These are phyloP conservation scores for Chlorella vulgaris DNA, from an alignment of 139 green algal genomes.

Conservation along the genomic window DNA sequence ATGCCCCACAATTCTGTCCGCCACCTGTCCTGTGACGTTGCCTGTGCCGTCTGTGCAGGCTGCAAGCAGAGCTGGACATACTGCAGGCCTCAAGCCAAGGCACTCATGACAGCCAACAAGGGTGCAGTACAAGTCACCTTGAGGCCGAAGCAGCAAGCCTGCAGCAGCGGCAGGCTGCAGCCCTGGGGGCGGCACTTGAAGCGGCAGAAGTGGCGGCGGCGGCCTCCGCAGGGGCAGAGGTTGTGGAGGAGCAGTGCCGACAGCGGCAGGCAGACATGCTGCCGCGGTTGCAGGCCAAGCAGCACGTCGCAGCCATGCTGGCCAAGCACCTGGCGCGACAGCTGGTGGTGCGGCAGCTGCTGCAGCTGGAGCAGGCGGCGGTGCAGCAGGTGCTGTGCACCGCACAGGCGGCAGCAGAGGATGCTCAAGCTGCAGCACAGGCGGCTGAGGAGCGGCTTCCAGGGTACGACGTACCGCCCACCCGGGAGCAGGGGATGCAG, in stretches of 20 bases:
- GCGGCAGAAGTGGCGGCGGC: conserved; percentile 1
- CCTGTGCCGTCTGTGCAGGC: background rate
- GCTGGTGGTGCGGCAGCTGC: background rate
- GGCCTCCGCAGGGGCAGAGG: background rate
- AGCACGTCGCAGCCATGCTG: conserved; percentile 22
- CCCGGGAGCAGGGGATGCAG: background rate
- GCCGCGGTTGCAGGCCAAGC: conserved; percentile 21
- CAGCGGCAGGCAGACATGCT: background rate
- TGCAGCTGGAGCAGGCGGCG: conserved; percentile 5
- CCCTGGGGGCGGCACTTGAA: background rate
- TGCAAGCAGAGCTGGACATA: conserved; percentile 20
- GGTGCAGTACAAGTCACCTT: conserved; percentile 7
- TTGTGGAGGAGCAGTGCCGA: conserved; percentile 4
- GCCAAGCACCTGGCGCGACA: conserved; percentile 8
- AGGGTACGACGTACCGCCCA: background rate
- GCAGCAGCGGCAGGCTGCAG: background rate
- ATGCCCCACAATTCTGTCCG: background rate
- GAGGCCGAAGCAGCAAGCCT: conserved; percentile 21
- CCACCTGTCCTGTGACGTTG: background rate
- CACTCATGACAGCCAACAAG: background rate
- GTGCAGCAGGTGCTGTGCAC: background rate
- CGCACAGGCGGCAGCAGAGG: background rate
- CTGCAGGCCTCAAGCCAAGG: background rate
- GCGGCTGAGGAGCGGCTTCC: conserved; percentile 36
- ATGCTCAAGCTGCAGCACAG: conserved; percentile 16